phyloP scores from a whole-genome alignment of 2,329 filamentous ascomycete species.

The Cercospora beticola region DNA sequence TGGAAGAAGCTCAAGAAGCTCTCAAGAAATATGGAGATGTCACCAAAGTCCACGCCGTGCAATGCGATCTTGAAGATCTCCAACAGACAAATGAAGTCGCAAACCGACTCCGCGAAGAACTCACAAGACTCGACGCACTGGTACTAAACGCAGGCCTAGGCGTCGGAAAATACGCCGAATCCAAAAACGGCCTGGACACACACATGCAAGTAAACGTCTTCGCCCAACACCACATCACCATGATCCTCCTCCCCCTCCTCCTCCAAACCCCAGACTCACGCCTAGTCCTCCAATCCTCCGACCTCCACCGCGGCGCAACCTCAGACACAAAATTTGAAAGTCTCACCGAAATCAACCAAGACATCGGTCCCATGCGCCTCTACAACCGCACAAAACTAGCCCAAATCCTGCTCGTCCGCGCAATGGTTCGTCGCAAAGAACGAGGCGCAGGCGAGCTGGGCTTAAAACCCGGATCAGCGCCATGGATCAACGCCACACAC shows the following conservation, averaged over 20 bases:
- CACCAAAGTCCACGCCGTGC: conserved; percentile 45
- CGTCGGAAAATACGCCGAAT: conserved; percentile 46
- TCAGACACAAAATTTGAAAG: conserved; percentile 44
- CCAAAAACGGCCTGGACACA: conserved; percentile 44
- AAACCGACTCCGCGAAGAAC: conserved; percentile 43
- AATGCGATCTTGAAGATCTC: conserved; percentile 42
- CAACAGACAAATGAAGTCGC: conserved; percentile 42
- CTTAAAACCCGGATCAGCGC: conserved; percentile 29
- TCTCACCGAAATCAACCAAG: conserved; percentile 51
- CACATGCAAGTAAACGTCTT: conserved; percentile 40
- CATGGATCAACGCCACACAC: conserved; percentile 53
- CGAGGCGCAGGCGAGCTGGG: conserved; percentile 38
- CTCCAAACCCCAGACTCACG: conserved; percentile 49
- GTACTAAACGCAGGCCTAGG: conserved; percentile 46
- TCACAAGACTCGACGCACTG: conserved; percentile 45
- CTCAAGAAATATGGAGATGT: conserved; percentile 47
- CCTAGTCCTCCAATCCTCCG: conserved; percentile 52
- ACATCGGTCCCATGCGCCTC: conserved; percentile 50
- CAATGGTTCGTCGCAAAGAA: conserved; percentile 43
- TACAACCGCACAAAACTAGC: conserved; percentile 54
- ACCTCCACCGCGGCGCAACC: conserved; percentile 47
- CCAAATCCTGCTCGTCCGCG: conserved; percentile 48
- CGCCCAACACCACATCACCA: conserved; percentile 45
- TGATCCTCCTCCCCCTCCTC: conserved; percentile 37
- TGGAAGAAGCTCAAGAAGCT: conserved; percentile 46